phyloP scores from a whole-genome alignment of 495 filamentous ascomycete species.

The Choiromyces venosus region DNA sequence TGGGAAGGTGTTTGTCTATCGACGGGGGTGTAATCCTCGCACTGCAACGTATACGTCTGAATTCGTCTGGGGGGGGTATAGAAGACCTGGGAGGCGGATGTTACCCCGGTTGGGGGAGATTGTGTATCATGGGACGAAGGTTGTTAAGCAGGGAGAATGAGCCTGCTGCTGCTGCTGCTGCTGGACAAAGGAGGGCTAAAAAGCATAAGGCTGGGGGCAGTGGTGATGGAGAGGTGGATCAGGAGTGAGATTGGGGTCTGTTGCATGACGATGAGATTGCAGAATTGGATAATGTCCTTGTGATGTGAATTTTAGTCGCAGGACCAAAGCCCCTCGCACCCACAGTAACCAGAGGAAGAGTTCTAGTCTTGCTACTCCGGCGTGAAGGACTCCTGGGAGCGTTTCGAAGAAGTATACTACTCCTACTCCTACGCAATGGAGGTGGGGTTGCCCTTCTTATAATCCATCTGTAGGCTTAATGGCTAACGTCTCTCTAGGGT shows the following conservation, averaged over 20 bases:
- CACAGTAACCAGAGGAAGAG: constrained; percentile 45
- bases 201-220: constrained; percentile 45
- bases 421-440: constrained; percentile 66
- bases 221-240: constrained; percentile 50
- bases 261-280: constrained; percentile 15
- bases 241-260: constrained; percentile 38
- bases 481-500: constrained; percentile 49
- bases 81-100: constrained; percentile 55
- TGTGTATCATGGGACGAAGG: constrained; percentile 64
- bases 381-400: constrained; percentile 53
- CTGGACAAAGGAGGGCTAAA: constrained; percentile 43
- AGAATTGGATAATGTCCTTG: constrained; percentile 28
- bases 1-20: constrained; percentile 86
- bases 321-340: constrained; percentile 44
- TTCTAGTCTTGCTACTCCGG: constrained; percentile 50
- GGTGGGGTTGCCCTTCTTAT: constrained; percentile 45
- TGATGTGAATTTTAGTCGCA: constrained; percentile 58
- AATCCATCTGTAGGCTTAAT: constrained; percentile 6
- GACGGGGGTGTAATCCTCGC: constrained; percentile 77
- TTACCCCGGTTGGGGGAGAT: constrained; percentile 58
- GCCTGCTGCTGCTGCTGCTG: too few species aligned
- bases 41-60: constrained; percentile 90
- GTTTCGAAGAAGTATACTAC: constrained; percentile 53
- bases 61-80: constrained; percentile 87
- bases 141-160: constrained; percentile 55